Evolutionary conservation across 148 eudicot species (phyloP).

Genomic region (Nyssa sinensis): DNA sequence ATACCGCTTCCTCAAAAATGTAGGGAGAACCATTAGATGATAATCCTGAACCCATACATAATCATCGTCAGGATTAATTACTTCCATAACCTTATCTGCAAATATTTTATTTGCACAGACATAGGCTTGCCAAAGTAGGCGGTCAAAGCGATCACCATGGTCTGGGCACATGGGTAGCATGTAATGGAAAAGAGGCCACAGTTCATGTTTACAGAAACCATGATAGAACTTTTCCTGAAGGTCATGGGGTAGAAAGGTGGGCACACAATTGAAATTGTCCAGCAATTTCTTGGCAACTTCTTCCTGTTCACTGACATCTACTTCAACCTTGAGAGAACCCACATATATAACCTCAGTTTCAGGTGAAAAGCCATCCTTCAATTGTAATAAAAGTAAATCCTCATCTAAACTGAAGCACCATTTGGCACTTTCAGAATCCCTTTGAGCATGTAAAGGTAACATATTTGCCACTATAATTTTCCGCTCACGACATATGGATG

Average conservation of each 20-base stretch:
- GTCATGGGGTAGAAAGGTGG: constrained; percentile 60
- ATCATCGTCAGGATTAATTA: constrained; percentile 70
- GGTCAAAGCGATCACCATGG: constrained; percentile 78
- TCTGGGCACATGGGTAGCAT: constrained; percentile 76
- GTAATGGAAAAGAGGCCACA: constrained; percentile 87
- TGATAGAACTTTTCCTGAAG: constrained; percentile 50
- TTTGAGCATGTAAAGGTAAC: constrained; percentile 54
- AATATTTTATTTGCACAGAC: constrained; percentile 71
- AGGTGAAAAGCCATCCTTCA: constrained; percentile 58
- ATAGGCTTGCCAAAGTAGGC: constrained; percentile 76
- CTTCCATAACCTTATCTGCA: constrained; percentile 78
- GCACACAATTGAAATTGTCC: constrained; percentile 61
- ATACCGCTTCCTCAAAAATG: constrained; percentile 64
- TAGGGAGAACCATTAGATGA: constrained; percentile 70
- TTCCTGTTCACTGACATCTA: constrained; percentile 61
- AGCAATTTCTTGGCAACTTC: constrained; percentile 59
- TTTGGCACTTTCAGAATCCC: constrained; percentile 48
- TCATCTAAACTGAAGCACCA: constrained; percentile 64
- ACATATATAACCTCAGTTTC: constrained; percentile 68
- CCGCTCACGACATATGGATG: constrained; percentile 39
- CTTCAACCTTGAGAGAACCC: constrained; percentile 64
- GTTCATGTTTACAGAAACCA: constrained; percentile 71
- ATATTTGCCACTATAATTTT: constrained; percentile 67
- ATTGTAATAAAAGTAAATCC: constrained; percentile 52
- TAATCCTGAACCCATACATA: constrained; percentile 77